Conservation (phyloP, 2,329 filamentous ascomycete species). For the Alternaria sp. region DNA sequence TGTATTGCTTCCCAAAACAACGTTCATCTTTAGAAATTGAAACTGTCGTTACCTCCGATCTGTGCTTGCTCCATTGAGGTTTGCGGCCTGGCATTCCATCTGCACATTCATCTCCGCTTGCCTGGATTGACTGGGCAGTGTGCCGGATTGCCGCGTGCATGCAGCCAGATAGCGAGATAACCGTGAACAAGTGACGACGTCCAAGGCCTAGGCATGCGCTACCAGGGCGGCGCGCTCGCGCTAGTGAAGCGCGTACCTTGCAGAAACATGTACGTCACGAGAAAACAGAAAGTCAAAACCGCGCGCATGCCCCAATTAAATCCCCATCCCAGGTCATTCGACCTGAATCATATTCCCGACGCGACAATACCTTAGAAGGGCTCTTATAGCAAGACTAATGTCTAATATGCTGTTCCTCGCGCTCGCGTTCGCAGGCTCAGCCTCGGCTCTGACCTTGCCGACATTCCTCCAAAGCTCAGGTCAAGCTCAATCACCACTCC, state of each 20-base stretch:
- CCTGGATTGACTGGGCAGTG: neutral
- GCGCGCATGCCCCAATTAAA: conserved; percentile 2
- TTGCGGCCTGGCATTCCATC: neutral
- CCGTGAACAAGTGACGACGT: neutral
- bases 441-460: conserved; percentile 25
- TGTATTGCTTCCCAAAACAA: neutral
- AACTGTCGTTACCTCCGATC: neutral
- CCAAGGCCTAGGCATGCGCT: neutral
- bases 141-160: neutral
- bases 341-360: neutral
- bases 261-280: conserved; percentile 9
- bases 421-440: conserved; percentile 27
- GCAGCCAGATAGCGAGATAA: neutral
- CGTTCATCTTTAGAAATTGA: neutral
- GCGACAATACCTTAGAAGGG: neutral
- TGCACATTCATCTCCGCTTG: neutral
- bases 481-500: conserved; percentile 19
- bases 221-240: conserved; percentile 3
- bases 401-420: conserved; percentile 18
- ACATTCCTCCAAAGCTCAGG: conserved; percentile 8
- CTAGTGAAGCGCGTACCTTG: conserved; percentile 5
- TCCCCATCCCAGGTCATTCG: neutral
- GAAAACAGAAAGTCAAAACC: conserved; percentile 8
- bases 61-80: neutral
- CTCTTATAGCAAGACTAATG: neutral